Base-by-base conservation (phyloP, 306 rosid species). In the Albizia julibrissin region DNA sequence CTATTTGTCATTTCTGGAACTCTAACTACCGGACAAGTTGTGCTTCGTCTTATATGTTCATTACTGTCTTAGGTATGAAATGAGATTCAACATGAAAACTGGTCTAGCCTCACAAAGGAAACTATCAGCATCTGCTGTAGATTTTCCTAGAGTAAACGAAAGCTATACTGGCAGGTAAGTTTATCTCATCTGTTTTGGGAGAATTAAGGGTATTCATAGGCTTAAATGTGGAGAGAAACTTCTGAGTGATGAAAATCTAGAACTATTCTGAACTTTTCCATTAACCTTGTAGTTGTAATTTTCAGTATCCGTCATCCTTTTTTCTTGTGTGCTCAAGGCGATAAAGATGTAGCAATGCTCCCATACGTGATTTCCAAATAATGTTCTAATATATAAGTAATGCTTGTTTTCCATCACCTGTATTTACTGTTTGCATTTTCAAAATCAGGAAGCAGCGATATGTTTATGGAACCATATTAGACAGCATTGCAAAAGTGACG, bases 121-220 rank as follows among this genome's bases (percentile, higher is more conserved):
- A 80, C 85, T 95, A 47, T 95, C 98, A 22, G 90, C 85, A 49
- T 72, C 97, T 52, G 82, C 92, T 72, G 92, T 95, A 62, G 99
- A 95, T 84, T 95, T 95, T 84, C 99, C 99, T 56, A 87, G 98
- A 85, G 91, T 95, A 78, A 95, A 95, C 72, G 99, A 95, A 84
- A 84, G 89, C 89, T 95, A 93, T 90, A 93, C 97, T 6, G 92
- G 98, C 78, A 95, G 99, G 98, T 92, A 87, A 69, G n/a, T 40
- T 56, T 74, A 40, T 37, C 62, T 64, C 83, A 16, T 70, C 3
- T 18, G 31, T 56, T 13, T 66, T 33, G 43, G 80, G 61, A 79
- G 70, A 73, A 27, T 78, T 75, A 67, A 37, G 39, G 33, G 68
- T 40, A 50, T 74, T 42, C 50, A 19, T 29, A 71, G 22, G 75